Conservation (phyloP, 177 flowering plant species). For the Vitis hybrid region DNA sequence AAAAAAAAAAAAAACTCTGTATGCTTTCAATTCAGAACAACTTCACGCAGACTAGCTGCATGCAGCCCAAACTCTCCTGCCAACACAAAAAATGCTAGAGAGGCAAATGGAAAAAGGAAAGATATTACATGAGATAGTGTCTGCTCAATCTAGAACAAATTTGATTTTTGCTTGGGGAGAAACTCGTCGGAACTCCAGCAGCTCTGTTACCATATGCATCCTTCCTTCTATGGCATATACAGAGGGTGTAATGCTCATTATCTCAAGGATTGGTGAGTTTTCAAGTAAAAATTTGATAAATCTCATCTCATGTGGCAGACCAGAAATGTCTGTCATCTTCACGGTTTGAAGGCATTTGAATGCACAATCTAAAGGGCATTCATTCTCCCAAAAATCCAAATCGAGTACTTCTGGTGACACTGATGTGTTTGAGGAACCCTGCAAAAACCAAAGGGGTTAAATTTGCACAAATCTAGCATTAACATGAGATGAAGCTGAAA, state of each 20-base stretch:
- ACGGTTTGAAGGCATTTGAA: slow-evolving; percentile 45
- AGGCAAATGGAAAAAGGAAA: neutral
- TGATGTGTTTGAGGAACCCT: slow-evolving; percentile 46
- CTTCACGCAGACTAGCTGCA: too few species aligned
- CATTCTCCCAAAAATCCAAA: slow-evolving; percentile 43
- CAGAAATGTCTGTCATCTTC: slow-evolving; percentile 52
- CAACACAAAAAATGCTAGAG: neutral
- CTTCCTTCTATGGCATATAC: slow-evolving; percentile 28
- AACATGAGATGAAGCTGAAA: neutral
- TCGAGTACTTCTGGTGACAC: slow-evolving; percentile 29
- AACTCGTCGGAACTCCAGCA: slow-evolving; percentile 59
- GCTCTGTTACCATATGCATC: slow-evolving; percentile 47
- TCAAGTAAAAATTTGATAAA: slow-evolving; percentile 60
- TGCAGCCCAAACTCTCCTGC: too few species aligned
- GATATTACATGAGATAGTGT: neutral
- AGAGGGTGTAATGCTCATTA: slow-evolving; percentile 47
- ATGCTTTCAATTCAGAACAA: too few species aligned
- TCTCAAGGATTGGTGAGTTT: slow-evolving; percentile 57
- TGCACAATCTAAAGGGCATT: slow-evolving; percentile 29
- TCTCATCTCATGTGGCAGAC: slow-evolving; percentile 52
- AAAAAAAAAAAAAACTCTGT: too few species aligned
- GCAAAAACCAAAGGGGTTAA: neutral
- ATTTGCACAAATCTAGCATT: neutral
- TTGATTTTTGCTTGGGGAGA: slow-evolving; percentile 57
- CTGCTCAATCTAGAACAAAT: slow-evolving; percentile 31